Conservation (phyloP, 495 filamentous ascomycete genomes). For the Xylaria venustula region DNA sequence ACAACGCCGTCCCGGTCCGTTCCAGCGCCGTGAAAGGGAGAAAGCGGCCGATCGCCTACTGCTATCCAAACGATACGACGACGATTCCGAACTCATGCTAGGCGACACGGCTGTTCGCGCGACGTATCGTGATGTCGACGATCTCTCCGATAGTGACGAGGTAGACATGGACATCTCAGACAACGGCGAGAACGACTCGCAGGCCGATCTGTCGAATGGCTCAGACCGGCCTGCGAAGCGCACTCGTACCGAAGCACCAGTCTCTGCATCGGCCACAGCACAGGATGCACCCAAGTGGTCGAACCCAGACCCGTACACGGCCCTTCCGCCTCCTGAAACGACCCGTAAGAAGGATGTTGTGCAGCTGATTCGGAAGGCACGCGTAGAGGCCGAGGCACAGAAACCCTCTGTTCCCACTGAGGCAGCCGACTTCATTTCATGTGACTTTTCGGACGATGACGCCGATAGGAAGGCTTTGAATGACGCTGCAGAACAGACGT, state of each 20-base stretch:
- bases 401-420: constrained; percentile 58
- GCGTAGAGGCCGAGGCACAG: constrained; percentile 50
- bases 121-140: constrained; percentile 50
- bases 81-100: constrained; percentile 32
- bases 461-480: too few species aligned
- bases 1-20: constrained; percentile 18
- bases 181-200: constrained; percentile 46
- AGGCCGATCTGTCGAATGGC: too few species aligned
- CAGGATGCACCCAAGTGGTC: constrained; percentile 73
- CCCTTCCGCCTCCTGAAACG: constrained; percentile 64
- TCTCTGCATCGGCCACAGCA: constrained; percentile 22
- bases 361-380: constrained; percentile 81
- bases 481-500: background rate
- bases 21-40: background rate
- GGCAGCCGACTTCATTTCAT: constrained; percentile 78
- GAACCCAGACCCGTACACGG: constrained; percentile 90
- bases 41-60: constrained; percentile 41
- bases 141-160: constrained; percentile 72
- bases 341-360: constrained; percentile 79
- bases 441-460: constrained; percentile 61
- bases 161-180: constrained; percentile 65
- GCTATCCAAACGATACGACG: constrained; percentile 32
- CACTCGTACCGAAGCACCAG: constrained; percentile 33
- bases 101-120: constrained; percentile 35
- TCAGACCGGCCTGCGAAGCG: constrained; percentile 51